These are phyloP conservation scores for Sisymbrium irio DNA, from an alignment of 345 rosid species.

Conservation along the genomic window DNA sequence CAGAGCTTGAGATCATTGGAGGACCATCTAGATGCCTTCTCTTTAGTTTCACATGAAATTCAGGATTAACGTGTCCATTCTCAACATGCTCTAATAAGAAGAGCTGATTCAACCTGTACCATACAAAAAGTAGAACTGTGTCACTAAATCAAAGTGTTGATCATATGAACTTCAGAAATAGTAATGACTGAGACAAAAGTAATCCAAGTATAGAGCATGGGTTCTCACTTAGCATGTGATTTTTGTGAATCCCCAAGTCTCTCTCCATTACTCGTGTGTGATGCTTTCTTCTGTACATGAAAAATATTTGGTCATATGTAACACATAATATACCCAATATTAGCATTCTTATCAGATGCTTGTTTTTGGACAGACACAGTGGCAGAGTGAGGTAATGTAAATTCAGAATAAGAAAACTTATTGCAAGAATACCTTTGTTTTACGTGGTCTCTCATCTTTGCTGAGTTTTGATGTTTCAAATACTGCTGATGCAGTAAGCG, in stretches of 20 bases:
- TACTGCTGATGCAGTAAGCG: conserved; percentile 36
- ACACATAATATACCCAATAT: background rate
- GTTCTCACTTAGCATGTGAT: conserved; percentile 80
- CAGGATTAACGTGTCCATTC: conserved; percentile 57
- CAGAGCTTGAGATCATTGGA: conserved; percentile 49
- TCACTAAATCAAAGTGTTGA: conserved; percentile 19
- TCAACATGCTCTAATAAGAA: conserved; percentile 73
- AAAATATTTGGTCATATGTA: conserved; percentile 15
- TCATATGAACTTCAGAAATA: conserved; percentile 1
- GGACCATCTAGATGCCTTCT: conserved; percentile 68
- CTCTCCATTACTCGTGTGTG: conserved; percentile 60
- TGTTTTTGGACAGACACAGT: background rate
- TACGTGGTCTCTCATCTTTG: conserved; percentile 56
- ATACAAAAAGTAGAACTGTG: conserved; percentile 29
- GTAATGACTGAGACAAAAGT: background rate
- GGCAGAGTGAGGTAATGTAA: background rate
- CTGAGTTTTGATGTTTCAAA: conserved; percentile 7
- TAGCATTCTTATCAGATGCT: background rate
- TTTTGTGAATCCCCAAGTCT: conserved; percentile 47
- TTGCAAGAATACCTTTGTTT: conserved; percentile 53
- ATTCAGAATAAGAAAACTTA: background rate
- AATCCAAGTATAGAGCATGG: conserved; percentile 12
- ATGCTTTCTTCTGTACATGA: conserved; percentile 63
- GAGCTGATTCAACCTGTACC: conserved; percentile 78
- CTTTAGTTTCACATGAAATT: conserved; percentile 69